Conservation (phyloP, 192 early-diverging fungal genomes). For the Coemansia umbellata region DNA sequence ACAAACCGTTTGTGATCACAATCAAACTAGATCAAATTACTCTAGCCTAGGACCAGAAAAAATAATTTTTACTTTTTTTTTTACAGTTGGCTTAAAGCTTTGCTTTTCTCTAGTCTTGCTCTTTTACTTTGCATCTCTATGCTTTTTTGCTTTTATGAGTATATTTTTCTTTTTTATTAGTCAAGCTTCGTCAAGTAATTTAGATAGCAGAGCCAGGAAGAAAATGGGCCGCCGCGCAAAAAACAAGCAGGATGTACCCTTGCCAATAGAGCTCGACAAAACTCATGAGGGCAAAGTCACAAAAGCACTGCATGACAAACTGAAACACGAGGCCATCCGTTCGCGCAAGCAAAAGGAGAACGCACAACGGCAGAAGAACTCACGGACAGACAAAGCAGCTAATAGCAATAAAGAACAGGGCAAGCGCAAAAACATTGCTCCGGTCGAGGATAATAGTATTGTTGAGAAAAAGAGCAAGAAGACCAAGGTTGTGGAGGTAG, state of each 20-base stretch:
- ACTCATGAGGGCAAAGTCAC: slow-evolving; percentile 44
- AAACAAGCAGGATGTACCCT: slow-evolving; percentile 51
- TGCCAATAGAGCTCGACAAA: slow-evolving; percentile 41
- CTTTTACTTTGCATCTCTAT: not conserved
- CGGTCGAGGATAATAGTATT: not conserved
- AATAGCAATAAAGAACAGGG: slow-evolving; percentile 16
- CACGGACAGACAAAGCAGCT: not conserved
- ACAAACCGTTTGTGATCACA: not conserved
- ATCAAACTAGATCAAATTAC: not conserved
- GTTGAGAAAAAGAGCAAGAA: slow-evolving; percentile 2
- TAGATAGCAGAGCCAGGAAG: not conserved
- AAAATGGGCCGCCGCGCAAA: slow-evolving; percentile 49
- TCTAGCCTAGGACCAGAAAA: no score
- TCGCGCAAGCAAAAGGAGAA: slow-evolving; percentile 27
- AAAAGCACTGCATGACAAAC: slow-evolving; percentile 30
- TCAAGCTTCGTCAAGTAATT: no score
- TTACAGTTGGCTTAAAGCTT: not conserved
- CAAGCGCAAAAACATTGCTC: slow-evolving; percentile 7
- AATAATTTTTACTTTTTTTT: slow-evolving; percentile 1
- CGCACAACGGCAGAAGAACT: slow-evolving; percentile 7
- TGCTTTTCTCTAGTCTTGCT: not conserved
- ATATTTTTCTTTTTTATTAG: not conserved
- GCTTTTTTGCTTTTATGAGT: not conserved
- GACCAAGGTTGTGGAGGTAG: slow-evolving; percentile 1
- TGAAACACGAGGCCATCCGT: slow-evolving; percentile 25